Conservation (phyloP, 2,329 filamentous ascomycete genomes). For the Trichoderma atroviride region DNA sequence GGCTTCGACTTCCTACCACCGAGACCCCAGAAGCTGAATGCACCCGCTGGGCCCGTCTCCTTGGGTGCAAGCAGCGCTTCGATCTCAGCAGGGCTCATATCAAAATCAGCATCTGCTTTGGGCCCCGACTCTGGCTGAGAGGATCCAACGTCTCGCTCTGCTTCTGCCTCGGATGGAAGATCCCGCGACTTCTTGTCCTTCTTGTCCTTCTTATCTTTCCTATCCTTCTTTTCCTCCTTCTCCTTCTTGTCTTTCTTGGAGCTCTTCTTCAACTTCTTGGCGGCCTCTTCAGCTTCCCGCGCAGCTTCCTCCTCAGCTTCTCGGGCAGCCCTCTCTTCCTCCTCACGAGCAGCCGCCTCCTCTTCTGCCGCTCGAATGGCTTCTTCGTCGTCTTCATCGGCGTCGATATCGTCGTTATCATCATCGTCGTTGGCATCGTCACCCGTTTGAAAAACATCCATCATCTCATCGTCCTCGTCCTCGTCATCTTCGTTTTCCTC, state of each 20-base stretch:
- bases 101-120: constrained; percentile 31
- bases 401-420: constrained; percentile 12
- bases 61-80: constrained; percentile 46
- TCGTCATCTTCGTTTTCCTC: constrained; percentile 3
- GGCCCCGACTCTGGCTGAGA: constrained; percentile 23
- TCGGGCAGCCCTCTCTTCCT: constrained; percentile 29
- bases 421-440: constrained; percentile 39
- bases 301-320: constrained; percentile 34
- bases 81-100: constrained; percentile 48
- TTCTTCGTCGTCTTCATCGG: constrained; percentile 27
- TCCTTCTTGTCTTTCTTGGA: constrained; percentile 40
- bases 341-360: constrained; percentile 28
- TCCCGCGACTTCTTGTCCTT: constrained; percentile 34
- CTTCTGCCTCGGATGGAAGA: constrained; percentile 27
- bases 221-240: constrained; percentile 37
- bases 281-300: constrained; percentile 30
- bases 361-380: constrained; percentile 30
- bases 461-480: constrained; percentile 9
- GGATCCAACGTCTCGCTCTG: constrained; percentile 26
- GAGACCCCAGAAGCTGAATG: constrained; percentile 61
- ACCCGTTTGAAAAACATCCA: constrained; percentile 29
- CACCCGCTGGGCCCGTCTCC: constrained; percentile 42
- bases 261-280: constrained; percentile 49
- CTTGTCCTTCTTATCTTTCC: constrained; percentile 47
- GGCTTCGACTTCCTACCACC: constrained; percentile 49